Evolutionary conservation across 129 eudicot genomes (phyloP).

Genomic region (Tanacetum coccineum): DNA sequence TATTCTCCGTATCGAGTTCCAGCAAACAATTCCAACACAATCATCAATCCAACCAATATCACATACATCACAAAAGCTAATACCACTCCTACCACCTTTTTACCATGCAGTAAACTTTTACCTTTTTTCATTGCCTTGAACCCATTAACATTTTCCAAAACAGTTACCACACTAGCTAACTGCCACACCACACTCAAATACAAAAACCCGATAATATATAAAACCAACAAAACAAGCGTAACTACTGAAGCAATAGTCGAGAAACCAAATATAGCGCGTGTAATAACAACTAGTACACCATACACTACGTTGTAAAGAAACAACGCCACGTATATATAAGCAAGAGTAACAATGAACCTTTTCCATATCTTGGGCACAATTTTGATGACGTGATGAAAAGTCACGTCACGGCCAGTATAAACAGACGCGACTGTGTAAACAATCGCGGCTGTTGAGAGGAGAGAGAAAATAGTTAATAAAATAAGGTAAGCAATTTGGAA

Average conservation of each 20-base stretch:
- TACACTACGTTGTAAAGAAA: slow-evolving; percentile 18
- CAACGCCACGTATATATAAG: slow-evolving; percentile 15
- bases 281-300: background rate
- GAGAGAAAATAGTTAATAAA: slow-evolving; percentile 48
- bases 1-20: slow-evolving; percentile 4
- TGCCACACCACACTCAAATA: slow-evolving; percentile 26
- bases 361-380: slow-evolving; percentile 46
- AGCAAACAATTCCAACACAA: slow-evolving; percentile 6
- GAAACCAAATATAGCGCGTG: background rate
- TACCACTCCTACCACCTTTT: slow-evolving; percentile 24
- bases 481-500: slow-evolving; percentile 42
- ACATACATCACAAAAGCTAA: slow-evolving; percentile 16
- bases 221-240: background rate
- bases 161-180: slow-evolving; percentile 27
- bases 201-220: slow-evolving; percentile 13
- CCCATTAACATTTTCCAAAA: slow-evolving; percentile 26
- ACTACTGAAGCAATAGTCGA: background rate
- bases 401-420: slow-evolving; percentile 35
- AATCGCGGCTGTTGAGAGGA: slow-evolving; percentile 71
- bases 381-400: slow-evolving; percentile 34
- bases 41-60: background rate
- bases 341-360: slow-evolving; percentile 17
- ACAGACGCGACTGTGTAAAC: slow-evolving; percentile 60
- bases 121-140: slow-evolving; percentile 26
- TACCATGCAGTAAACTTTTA: slow-evolving; percentile 22